A percentile compares a stretch with the other conserved stretches of the same genome.
These are phyloP conservation scores for Corinectria fuckeliana DNA, from an alignment of 2,329 filamentous ascomycete species.

Conservation along the genomic window DNA sequence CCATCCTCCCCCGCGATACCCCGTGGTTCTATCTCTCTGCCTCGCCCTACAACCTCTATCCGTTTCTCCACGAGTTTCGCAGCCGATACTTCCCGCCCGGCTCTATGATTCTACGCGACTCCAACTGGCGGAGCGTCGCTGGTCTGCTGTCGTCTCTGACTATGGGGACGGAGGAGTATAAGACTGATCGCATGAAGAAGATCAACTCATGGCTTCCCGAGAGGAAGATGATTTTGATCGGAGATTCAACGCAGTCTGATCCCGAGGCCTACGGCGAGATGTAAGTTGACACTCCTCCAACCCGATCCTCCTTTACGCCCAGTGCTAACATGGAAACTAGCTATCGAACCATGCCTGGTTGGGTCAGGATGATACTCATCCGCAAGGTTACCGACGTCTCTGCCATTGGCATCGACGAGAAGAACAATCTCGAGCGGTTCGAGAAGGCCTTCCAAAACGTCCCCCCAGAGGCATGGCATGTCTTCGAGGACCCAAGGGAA, in stretches of 20 bases:
- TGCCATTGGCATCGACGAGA: constrained; percentile 71
- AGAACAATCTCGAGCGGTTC: constrained; percentile 78
- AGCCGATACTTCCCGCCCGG: constrained; percentile 75
- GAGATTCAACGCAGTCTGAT: constrained; percentile 90
- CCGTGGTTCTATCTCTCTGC: constrained; percentile 94
- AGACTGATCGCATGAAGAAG: constrained; percentile 79
- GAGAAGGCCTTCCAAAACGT: constrained; percentile 81
- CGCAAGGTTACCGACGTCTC: constrained; percentile 81
- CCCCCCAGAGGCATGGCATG: constrained; percentile 74
- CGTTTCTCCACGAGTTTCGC: constrained; percentile 80
- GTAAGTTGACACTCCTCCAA: constrained; percentile 50
- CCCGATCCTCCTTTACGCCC: not conserved
- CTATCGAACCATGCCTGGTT: constrained; percentile 70
- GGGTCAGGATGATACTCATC: constrained; percentile 86
- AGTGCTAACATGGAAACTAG: constrained; percentile 43
- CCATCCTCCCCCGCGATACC: constrained; percentile 60
- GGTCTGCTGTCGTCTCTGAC: constrained; percentile 83
- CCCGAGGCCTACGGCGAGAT: constrained; percentile 89
- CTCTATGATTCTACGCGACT: constrained; percentile 83
- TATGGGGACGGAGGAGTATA: constrained; percentile 83
- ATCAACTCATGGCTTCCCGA: constrained; percentile 80
- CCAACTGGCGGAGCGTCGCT: constrained; percentile 82
- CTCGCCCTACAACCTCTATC: constrained; percentile 93
- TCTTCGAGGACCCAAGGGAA: constrained; percentile 81
- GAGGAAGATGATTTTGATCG: constrained; percentile 81